Percentiles rank a stretch among this genome's conserved stretches.
These are phyloP conservation scores for Agastache rugosa DNA, from an alignment of 257 asterid genomes.

Conservation along the genomic window DNA sequence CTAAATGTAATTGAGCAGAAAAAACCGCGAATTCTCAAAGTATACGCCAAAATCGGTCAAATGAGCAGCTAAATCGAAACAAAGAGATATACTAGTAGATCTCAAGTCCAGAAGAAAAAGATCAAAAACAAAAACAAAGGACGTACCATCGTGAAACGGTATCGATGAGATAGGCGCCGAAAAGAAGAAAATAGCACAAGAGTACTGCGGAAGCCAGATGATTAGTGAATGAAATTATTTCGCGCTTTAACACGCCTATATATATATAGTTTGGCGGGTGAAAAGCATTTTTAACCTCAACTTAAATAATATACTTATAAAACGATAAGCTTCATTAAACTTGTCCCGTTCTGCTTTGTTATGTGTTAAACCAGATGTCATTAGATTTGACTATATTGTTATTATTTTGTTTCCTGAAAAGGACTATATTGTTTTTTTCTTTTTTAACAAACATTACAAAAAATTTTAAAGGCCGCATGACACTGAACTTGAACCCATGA, in stretches of 20 bases:
- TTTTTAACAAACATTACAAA: no score
- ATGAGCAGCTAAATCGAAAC: constrained; percentile 28
- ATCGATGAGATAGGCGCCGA: constrained; percentile 14
- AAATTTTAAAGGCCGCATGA: no score
- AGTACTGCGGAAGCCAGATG: constrained; percentile 19
- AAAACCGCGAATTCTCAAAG: constrained; percentile 14
- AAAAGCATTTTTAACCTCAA: background rate
- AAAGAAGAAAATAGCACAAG: constrained; percentile 21
- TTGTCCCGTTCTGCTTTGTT: background rate
- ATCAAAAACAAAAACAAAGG: background rate
- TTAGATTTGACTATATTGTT: no score
- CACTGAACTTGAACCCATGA: no score
- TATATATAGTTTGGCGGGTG: constrained; percentile 43
- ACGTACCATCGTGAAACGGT: constrained; percentile 41
- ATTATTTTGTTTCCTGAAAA: no score
- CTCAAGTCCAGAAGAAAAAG: background rate
- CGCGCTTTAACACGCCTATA: constrained; percentile 18
- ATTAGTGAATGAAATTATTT: background rate
- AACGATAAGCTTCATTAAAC: background rate
- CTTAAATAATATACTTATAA: background rate
- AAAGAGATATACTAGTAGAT: background rate
- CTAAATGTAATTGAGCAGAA: background rate
- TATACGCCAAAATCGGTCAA: background rate
- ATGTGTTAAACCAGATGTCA: no score
- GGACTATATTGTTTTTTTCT: no score